These are phyloP conservation scores for Penicillium brasilianum DNA, from an alignment of 2,329 filamentous ascomycete genomes.

Conservation along the genomic window DNA sequence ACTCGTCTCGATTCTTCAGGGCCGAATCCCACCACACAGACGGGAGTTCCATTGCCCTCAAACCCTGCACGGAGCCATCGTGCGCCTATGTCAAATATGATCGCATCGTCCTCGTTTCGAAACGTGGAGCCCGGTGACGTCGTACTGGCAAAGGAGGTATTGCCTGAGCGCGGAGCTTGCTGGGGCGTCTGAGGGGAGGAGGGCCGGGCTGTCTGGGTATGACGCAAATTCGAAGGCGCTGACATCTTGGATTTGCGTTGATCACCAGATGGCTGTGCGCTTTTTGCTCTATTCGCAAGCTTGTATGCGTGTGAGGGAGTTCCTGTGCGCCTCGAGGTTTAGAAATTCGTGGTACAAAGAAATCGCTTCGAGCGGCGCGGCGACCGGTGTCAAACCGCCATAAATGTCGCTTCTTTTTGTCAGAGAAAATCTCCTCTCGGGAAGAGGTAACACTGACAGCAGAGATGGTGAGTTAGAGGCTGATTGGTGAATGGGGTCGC, in stretches of 20 bases:
- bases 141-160: constrained; percentile 58
- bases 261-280: constrained; percentile 28
- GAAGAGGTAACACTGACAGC: background rate
- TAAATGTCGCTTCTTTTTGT: background rate
- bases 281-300: constrained; percentile 27
- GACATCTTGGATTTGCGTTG: constrained; percentile 34
- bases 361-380: constrained; percentile 14
- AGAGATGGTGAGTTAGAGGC: background rate
- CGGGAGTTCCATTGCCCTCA: constrained; percentile 77
- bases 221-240: constrained; percentile 36
- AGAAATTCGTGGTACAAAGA: constrained; percentile 10
- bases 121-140: constrained; percentile 63
- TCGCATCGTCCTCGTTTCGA: constrained; percentile 78
- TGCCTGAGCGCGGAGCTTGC: constrained; percentile 52
- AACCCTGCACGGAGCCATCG: constrained; percentile 82
- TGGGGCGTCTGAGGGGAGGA: constrained; percentile 66
- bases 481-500: constrained; percentile 3
- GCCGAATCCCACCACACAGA: constrained; percentile 73
- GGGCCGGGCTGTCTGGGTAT: constrained; percentile 39
- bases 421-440: background rate
- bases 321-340: constrained; percentile 19
- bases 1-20: constrained; percentile 76
- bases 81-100: constrained; percentile 82
- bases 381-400: constrained; percentile 12
- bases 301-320: constrained; percentile 4